Evolutionary conservation across 495 filamentous ascomycete genomes (phyloP).

Genomic region (Pseudoneurospora amorphoporcata): DNA sequence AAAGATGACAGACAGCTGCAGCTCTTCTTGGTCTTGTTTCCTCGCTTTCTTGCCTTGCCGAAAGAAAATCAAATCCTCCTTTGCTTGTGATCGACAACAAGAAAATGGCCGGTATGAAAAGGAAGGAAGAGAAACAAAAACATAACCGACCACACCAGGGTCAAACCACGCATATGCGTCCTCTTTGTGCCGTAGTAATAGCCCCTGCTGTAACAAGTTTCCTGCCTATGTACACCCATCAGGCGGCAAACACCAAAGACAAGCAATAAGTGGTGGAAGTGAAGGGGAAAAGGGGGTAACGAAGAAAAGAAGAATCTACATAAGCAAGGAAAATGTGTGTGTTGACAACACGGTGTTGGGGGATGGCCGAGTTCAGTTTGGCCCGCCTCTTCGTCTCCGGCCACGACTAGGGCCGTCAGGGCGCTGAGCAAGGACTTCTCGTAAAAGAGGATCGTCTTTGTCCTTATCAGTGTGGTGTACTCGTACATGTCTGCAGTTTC

Average conservation of each 20-base stretch:
- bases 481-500: constrained; percentile 59
- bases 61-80: background rate
- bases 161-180: background rate
- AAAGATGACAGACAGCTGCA: background rate
- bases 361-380: background rate
- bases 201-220: background rate
- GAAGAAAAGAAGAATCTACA: background rate
- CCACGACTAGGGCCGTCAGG: constrained; percentile 78
- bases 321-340: background rate
- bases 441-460: constrained; percentile 68
- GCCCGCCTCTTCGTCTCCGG: constrained; percentile 53
- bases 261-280: background rate
- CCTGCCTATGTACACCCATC: background rate
- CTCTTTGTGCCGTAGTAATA: background rate
- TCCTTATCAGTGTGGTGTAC: constrained; percentile 83
- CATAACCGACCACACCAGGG: background rate
- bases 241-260: background rate
- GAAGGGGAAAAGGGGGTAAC: constrained; percentile 4
- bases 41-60: background rate
- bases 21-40: background rate
- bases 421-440: constrained; percentile 73
- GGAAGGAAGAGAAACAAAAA: background rate
- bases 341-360: background rate
- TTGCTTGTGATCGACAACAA: background rate
- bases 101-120: background rate